Evolutionary conservation across 176 grass and related monocot genomes (phyloP).

Genomic region (Oryza glaberrima): DNA sequence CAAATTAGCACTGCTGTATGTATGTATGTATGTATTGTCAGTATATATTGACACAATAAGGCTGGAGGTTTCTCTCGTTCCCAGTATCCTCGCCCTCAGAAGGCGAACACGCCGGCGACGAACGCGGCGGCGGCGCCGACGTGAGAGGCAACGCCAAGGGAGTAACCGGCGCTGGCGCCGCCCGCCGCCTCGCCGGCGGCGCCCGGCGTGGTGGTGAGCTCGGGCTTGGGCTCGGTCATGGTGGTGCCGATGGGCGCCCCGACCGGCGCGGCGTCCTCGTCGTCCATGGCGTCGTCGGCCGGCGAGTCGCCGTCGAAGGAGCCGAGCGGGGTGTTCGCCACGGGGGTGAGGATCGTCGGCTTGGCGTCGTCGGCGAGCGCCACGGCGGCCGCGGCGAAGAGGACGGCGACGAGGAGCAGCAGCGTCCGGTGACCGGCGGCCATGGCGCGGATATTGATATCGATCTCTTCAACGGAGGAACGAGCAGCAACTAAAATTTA

Average conservation of each 20-base stretch:
- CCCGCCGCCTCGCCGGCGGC: background rate
- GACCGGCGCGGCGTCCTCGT: constrained; percentile 52
- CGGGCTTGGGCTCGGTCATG: constrained; percentile 38
- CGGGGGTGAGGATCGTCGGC: constrained; percentile 54
- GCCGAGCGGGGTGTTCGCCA: constrained; percentile 41
- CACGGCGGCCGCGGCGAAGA: constrained; percentile 18
- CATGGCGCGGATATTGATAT: constrained; percentile 30
- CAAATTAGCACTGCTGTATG: background rate
- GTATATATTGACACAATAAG: background rate
- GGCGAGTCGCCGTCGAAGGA: constrained; percentile 46
- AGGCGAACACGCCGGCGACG: constrained; percentile 25
- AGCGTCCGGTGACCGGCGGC: constrained; percentile 40
- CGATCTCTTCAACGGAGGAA: background rate
- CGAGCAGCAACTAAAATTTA: background rate
- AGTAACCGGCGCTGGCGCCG: background rate
- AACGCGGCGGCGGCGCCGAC: background rate
- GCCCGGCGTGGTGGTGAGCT: constrained; percentile 25
- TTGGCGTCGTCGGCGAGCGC: constrained; percentile 38
- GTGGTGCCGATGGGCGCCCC: constrained; percentile 45
- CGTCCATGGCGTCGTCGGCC: constrained; percentile 40
- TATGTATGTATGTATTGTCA: background rate
- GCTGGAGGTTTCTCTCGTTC: background rate
- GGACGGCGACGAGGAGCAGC: constrained; percentile 35
- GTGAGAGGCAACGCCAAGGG: background rate
- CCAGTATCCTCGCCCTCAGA: background rate